These are phyloP conservation scores for Piloderma croceum DNA, from an alignment of 768 basidiomycete species.

Conservation along the genomic window DNA sequence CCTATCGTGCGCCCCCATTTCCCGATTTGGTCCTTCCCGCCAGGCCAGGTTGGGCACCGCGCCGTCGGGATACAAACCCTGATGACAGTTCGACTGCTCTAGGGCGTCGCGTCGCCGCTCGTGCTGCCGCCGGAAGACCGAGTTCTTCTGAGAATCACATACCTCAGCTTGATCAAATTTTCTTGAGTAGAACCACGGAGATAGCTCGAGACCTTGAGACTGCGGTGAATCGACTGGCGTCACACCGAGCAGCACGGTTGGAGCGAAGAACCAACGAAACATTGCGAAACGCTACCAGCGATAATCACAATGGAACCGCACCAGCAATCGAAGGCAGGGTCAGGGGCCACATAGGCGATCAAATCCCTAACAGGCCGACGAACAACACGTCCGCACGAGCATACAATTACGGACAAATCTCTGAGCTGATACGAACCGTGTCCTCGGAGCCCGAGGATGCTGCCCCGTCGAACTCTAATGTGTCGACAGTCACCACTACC, in stretches of 20 bases:
- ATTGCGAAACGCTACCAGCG: background rate
- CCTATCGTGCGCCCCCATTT: too few species aligned
- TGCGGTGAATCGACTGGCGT: conserved; percentile 23
- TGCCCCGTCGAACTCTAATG: too few species aligned
- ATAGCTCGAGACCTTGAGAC: conserved; percentile 28
- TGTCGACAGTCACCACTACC: too few species aligned
- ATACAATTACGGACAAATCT: background rate
- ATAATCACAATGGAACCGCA: too few species aligned
- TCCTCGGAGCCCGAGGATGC: too few species aligned
- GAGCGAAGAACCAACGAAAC: background rate
- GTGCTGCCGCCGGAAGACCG: conserved; percentile 8
- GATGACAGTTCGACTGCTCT: conserved; percentile 32
- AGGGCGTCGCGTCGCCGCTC: conserved; percentile 30
- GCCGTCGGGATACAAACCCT: conserved; percentile 5
- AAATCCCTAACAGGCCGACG: background rate
- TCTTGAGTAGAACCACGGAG: conserved; percentile 24
- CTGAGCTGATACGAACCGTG: too few species aligned
- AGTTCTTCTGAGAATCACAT: conserved; percentile 15
- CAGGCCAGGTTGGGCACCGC: background rate
- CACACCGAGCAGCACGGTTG: conserved; percentile 11
- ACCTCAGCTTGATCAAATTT: conserved; percentile 23
- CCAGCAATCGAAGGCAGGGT: too few species aligned
- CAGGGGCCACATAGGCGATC: background rate
- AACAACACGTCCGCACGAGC: background rate
- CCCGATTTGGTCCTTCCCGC: background rate